phyloP scores from a whole-genome alignment of 371 early-diverging fungal genomes.

The Phascolomyces articulosus region DNA sequence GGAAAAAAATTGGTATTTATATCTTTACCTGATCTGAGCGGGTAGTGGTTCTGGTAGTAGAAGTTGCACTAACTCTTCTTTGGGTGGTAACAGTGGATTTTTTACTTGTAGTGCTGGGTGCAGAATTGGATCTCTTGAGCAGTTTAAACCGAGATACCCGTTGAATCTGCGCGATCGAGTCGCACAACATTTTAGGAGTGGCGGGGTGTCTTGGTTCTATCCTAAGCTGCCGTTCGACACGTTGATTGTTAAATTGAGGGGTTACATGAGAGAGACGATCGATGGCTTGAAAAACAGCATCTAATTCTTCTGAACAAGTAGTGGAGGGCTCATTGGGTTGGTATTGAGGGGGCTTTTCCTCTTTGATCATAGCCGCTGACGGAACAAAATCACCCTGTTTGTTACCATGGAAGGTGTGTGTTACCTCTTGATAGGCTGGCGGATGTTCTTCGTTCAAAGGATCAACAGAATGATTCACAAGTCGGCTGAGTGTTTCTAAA shows the following conservation, averaged over 20 bases:
- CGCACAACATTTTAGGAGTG: constrained; percentile 1
- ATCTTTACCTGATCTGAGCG: constrained; percentile 1
- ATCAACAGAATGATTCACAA: neutral
- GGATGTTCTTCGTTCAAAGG: neutral
- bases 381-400: neutral
- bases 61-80: neutral
- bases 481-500: neutral
- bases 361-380: neutral
- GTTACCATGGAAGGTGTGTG: too few species aligned
- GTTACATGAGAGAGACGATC: constrained; percentile 6
- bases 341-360: constrained; percentile 11
- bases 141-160: constrained; percentile 1
- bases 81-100: too few species aligned
- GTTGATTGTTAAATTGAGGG: constrained; percentile 1
- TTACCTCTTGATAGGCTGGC: constrained; percentile 1
- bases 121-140: neutral
- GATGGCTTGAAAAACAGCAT: neutral
- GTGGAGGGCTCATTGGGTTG: neutral
- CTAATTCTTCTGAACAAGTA: constrained; percentile 2
- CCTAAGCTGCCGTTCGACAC: constrained; percentile 8
- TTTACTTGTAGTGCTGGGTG: neutral
- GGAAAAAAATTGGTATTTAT: neutral
- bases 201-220: neutral
- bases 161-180: constrained; percentile 8
- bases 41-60: neutral